Base-by-base conservation (phyloP, 441 rosid genomes). In the Mallotus repandus region DNA sequence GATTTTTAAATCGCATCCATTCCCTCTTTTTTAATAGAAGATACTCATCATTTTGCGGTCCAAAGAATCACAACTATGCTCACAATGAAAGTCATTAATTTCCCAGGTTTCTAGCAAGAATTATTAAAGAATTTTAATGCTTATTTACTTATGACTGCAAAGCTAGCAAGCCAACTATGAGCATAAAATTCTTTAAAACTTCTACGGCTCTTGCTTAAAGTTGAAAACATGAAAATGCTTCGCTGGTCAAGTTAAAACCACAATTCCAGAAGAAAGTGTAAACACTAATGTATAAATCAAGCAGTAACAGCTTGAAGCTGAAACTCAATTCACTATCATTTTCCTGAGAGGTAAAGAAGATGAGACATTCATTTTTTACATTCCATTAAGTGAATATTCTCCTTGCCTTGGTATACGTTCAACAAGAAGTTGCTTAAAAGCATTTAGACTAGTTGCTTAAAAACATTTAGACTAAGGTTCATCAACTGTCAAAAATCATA, bases 241-340 rank as follows among this genome's bases (percentile, higher is more conserved):
- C 19, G 61, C 38, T 49, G 11, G 22, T 18, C 14, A 58, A 19
- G 56, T 43, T 56, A 62, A 21, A 55, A 25, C 53, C 19, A 38
- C 29, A 13, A 45, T 58, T 70, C 53, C 54, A 21, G 21, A 25
- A 22, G 45, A 70, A 70, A 1, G 9, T 13, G 25, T 46, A 14
- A 56, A 25, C 29, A 48, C 66, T 48, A 60, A 10, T 9, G 58
- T 67, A 62, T 71, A 29, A 61, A 71, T 22, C 49, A 49, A 58
- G 59, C 49, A 19, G 16, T 21, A 8, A 9, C 16, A 10, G 9
- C 19, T 21, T 25, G 16, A 60, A n/a, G 9, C 15, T 29, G 13
- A 29, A 45, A 58, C 5, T 13, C 73, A 45, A 68, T 19, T 38
- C 64, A 4, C 29, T 1, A 22, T 45, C 55, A 29, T 19, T 15